Conservation (phyloP, 495 filamentous ascomycete species). For the Penicillium samsonianum region DNA sequence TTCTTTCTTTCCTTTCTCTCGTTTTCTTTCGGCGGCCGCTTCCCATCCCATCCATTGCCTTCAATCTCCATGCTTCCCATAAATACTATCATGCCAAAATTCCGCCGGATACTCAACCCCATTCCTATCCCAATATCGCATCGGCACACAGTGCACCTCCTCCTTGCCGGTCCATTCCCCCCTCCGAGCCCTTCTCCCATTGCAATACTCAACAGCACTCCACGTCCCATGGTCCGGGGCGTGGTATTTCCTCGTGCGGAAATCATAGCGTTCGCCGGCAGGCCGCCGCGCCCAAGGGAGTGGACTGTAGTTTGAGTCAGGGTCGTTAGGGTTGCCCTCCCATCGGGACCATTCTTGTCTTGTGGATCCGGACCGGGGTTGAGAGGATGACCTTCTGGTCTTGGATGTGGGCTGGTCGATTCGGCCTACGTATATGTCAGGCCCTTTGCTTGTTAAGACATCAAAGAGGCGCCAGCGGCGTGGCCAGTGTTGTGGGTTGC, state of each 20-base stretch:
- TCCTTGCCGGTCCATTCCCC: slow-evolving; percentile 9
- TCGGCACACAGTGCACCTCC: slow-evolving; percentile 30
- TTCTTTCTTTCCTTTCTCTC: background rate
- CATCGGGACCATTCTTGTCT: slow-evolving; percentile 30
- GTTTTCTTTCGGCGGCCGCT: background rate
- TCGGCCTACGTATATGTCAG: slow-evolving; percentile 46
- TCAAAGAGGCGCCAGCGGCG: slow-evolving; percentile 38
- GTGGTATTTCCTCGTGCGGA: slow-evolving; percentile 30
- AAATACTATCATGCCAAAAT: slow-evolving; percentile 30
- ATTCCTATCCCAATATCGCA: slow-evolving; percentile 32
- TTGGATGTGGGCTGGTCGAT: slow-evolving; percentile 11
- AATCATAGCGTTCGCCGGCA: slow-evolving; percentile 30
- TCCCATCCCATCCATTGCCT: background rate
- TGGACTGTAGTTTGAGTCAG: slow-evolving; percentile 9
- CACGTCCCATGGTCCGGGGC: slow-evolving; percentile 35
- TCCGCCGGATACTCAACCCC: slow-evolving; percentile 28
- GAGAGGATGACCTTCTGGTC: background rate
- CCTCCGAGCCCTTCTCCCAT: background rate
- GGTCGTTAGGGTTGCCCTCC: slow-evolving; percentile 14
- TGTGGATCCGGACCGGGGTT: background rate
- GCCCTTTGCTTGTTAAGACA: slow-evolving; percentile 42
- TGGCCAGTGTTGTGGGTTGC: slow-evolving; percentile 37
- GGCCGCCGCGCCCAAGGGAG: slow-evolving; percentile 21
- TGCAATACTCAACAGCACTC: slow-evolving; percentile 35
- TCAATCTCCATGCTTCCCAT: slow-evolving; percentile 24